A percentile compares a stretch with the other conserved stretches of the same genome.
phyloP scores from a whole-genome alignment of 371 early-diverging fungal species.

The Synchytrium microbalum region DNA sequence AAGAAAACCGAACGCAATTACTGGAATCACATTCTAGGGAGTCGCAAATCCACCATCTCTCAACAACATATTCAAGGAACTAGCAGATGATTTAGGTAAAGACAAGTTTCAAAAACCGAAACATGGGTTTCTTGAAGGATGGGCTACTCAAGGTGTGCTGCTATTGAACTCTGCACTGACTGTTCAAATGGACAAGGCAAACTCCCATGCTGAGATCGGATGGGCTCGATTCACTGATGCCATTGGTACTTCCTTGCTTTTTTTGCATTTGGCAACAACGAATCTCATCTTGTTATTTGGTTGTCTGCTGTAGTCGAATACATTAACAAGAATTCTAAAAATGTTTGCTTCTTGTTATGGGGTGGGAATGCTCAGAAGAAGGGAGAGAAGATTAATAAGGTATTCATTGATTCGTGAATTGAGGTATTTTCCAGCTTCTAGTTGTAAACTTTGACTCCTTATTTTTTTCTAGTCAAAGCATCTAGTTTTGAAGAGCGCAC shows the following conservation, averaged over 20 bases:
- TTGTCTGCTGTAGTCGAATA: no score
- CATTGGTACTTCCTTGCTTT: no score
- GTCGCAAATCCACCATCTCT: slow-evolving; percentile 82
- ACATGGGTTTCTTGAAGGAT: slow-evolving; percentile 27
- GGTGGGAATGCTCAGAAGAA: slow-evolving; percentile 85
- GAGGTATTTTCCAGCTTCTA: background rate
- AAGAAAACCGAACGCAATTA: background rate
- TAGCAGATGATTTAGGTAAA: slow-evolving; percentile 52
- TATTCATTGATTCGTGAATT: background rate
- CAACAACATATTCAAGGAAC: slow-evolving; percentile 84
- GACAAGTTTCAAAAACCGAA: slow-evolving; percentile 20
- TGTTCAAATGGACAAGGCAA: slow-evolving; percentile 75
- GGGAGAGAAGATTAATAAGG: slow-evolving; percentile 48
- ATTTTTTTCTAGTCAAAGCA: slow-evolving; percentile 53
- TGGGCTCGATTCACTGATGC: slow-evolving; percentile 92
- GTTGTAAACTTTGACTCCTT: background rate
- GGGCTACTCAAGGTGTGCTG: slow-evolving; percentile 87
- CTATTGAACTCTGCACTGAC: slow-evolving; percentile 91
- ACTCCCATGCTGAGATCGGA: slow-evolving; percentile 79
- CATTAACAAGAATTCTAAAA: slow-evolving; percentile 51
- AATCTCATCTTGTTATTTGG: no score
- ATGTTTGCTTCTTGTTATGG: slow-evolving; percentile 97
- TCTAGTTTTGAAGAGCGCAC: slow-evolving; percentile 77
- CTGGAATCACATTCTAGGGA: slow-evolving; percentile 24
- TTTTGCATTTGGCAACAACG: no score